These are phyloP conservation scores for Yamagishiella unicocca DNA, from an alignment of 139 green algal genomes.

Conservation along the genomic window DNA sequence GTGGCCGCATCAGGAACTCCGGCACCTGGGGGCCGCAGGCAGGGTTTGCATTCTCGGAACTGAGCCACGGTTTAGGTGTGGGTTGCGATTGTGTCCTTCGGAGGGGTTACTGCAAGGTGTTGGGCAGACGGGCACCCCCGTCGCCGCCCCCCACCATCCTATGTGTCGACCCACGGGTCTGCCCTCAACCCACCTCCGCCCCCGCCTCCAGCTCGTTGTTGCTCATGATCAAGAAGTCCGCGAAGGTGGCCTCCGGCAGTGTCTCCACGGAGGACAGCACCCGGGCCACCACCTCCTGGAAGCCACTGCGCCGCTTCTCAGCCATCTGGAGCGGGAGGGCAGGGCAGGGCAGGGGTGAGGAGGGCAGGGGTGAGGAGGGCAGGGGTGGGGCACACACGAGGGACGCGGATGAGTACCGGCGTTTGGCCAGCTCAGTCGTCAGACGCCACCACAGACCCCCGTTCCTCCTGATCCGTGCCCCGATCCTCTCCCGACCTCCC, in stretches of 20 bases:
- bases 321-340: slow-evolving; percentile 33
- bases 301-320: slow-evolving; percentile 46
- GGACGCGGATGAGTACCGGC: no score
- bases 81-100: no score
- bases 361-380: not conserved
- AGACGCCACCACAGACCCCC: not conserved
- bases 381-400: not conserved
- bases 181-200: not conserved
- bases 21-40: not conserved
- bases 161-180: no score
- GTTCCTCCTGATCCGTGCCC: not conserved
- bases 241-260: slow-evolving; percentile 20
- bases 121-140: no score
- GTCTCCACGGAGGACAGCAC: slow-evolving; percentile 1
- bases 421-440: not conserved
- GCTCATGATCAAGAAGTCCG: slow-evolving; percentile 39
- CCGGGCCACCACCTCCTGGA: slow-evolving; percentile 45
- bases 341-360: not conserved
- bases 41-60: not conserved
- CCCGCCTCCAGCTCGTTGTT: slow-evolving; percentile 12
- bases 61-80: not conserved
- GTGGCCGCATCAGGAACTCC: slow-evolving; percentile 23
- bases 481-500: not conserved
- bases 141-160: not conserved
- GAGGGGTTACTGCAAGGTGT: no score